Percentiles rank a stretch among this genome's conserved stretches.
Evolutionary conservation across 169 alveolate species (phyloP).

Genomic region (Eimeria falciformis): DNA sequence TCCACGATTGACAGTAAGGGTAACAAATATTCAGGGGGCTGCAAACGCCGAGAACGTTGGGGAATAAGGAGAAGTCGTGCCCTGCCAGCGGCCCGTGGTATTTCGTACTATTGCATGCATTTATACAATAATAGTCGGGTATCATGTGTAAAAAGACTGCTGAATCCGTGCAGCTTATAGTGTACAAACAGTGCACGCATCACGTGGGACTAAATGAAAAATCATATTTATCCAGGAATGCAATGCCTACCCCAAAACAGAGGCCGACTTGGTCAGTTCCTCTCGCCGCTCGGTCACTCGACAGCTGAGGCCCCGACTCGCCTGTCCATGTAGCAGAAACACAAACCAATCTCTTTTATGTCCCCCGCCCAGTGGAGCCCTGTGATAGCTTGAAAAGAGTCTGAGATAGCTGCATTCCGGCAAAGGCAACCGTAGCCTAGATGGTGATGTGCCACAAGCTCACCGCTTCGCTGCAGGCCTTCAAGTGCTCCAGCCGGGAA

Average conservation of each 20-base stretch:
- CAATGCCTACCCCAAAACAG: conserved; percentile 20
- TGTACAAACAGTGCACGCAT: background rate
- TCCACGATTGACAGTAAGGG: too few relatives aligned
- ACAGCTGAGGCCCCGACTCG: background rate
- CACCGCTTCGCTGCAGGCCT: conserved; percentile 9
- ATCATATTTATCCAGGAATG: background rate
- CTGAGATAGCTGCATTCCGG: background rate
- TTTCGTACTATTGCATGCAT: too few relatives aligned
- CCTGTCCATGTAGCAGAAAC: conserved; percentile 4
- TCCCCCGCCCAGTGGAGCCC: too few relatives aligned
- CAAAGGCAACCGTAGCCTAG: background rate
- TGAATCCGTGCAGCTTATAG: too few relatives aligned
- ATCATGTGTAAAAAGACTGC: too few relatives aligned
- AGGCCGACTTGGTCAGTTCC: conserved; percentile 36
- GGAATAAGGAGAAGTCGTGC: background rate
- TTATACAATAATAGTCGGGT: too few relatives aligned
- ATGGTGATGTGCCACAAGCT: background rate
- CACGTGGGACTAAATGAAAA: background rate
- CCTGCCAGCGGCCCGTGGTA: too few relatives aligned
- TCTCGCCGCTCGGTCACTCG: conserved; percentile 27
- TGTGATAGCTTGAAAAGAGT: background rate
- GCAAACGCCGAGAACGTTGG: background rate
- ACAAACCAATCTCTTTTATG: background rate
- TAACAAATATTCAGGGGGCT: too few relatives aligned
- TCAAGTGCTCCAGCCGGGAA: conserved; percentile 17